Percentiles rank a stretch among this genome's conserved stretches.
Conservation (phyloP, 306 rosid species). For the Alnus glutinosa region DNA sequence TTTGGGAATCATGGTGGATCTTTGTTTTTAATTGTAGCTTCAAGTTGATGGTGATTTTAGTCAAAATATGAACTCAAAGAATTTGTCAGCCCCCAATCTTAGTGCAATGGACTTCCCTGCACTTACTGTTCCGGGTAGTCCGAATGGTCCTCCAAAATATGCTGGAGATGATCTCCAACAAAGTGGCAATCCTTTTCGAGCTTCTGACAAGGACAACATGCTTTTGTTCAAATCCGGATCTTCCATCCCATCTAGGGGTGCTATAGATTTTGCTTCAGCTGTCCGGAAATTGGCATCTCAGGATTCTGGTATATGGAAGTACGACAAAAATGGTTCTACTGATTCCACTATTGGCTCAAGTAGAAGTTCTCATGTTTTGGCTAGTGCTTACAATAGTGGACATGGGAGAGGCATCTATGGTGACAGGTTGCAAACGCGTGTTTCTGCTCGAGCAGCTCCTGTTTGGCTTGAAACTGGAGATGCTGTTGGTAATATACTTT, state of each 20-base stretch:
- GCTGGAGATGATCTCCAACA: slow-evolving; percentile 71
- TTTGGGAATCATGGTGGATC: slow-evolving; percentile 18
- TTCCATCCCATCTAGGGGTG: slow-evolving; percentile 69
- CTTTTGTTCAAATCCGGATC: slow-evolving; percentile 75
- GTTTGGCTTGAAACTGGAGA: slow-evolving; percentile 99
- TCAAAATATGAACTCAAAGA: slow-evolving; percentile 75
- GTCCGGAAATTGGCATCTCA: slow-evolving; percentile 89
- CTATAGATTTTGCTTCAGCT: slow-evolving; percentile 85
- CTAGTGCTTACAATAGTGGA: slow-evolving; percentile 61
- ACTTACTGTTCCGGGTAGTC: slow-evolving; percentile 61
- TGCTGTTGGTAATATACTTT: slow-evolving; percentile 78
- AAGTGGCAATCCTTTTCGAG: slow-evolving; percentile 53
- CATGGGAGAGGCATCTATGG: slow-evolving; percentile 63
- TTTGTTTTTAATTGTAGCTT: slow-evolving; percentile 57
- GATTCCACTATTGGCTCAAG: slow-evolving; percentile 81
- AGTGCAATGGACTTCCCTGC: slow-evolving; percentile 85
- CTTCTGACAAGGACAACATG: slow-evolving; percentile 69
- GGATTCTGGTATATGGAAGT: slow-evolving; percentile 94
- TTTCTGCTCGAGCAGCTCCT: slow-evolving; percentile 77
- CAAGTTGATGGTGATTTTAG: slow-evolving; percentile 81
- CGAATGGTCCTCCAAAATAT: slow-evolving; percentile 53
- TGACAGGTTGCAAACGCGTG: slow-evolving; percentile 69
- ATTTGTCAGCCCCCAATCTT: slow-evolving; percentile 71
- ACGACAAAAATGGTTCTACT: slow-evolving; percentile 68
- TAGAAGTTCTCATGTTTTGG: slow-evolving; percentile 63